phyloP scores from a whole-genome alignment of 352 stramenopile species.

The Phytophthora cryptogea region DNA sequence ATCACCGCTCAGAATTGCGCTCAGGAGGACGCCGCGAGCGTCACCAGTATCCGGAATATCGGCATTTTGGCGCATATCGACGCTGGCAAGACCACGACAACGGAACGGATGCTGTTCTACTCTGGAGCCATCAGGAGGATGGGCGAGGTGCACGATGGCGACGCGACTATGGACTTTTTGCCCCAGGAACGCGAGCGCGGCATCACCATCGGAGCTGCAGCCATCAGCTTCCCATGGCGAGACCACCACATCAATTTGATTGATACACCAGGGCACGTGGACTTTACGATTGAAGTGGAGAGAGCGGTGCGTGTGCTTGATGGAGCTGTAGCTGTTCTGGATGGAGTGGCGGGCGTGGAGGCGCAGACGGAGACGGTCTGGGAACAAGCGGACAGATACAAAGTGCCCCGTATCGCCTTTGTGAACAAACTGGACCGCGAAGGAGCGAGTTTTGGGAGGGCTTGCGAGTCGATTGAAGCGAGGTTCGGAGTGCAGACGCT shows the following conservation, averaged over 20 bases:
- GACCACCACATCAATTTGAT: constrained; percentile 97
- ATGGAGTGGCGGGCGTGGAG: constrained; percentile 97
- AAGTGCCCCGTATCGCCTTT: constrained; percentile 94
- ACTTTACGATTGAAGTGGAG: constrained; percentile 99
- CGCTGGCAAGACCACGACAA: constrained; percentile 98
- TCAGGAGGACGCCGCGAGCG: constrained; percentile 23
- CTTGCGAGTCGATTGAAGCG: constrained; percentile 75
- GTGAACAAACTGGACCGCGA: constrained; percentile 98
- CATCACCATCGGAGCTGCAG: constrained; percentile 98
- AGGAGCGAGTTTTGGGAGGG: constrained; percentile 93
- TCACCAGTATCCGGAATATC: constrained; percentile 93
- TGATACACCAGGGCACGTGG: constrained; percentile 97
- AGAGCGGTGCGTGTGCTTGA: constrained; percentile 97
- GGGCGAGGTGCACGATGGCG: constrained; percentile 78
- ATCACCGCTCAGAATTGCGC: constrained; percentile 11
- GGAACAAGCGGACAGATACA: constrained; percentile 79
- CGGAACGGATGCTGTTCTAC: constrained; percentile 99
- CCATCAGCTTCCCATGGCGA: constrained; percentile 96
- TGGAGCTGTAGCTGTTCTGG: constrained; percentile 96
- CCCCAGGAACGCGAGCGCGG: constrained; percentile 96
- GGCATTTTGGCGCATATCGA: constrained; percentile 99
- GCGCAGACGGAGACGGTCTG: constrained; percentile 87
- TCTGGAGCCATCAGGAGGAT: constrained; percentile 78
- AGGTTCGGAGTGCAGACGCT: constrained; percentile 66
- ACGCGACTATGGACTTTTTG: constrained; percentile 87